phyloP scores from a whole-genome alignment of 352 stramenopile genomes.

The Pythium aquatile region DNA sequence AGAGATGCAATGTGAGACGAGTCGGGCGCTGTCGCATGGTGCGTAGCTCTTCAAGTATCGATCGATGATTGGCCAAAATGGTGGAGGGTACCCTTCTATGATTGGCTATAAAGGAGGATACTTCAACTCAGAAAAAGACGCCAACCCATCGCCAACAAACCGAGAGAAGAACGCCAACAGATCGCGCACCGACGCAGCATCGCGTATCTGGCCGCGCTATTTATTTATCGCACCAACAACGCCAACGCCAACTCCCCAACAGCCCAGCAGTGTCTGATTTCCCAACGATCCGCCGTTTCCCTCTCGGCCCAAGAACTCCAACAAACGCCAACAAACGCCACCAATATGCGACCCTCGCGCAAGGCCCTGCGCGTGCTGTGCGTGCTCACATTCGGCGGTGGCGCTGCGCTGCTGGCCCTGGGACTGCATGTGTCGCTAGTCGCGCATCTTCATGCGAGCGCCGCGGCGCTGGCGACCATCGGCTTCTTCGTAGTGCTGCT shows the following conservation, averaged over 20 bases:
- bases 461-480: constrained; percentile 42
- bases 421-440: constrained; percentile 51
- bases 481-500: constrained; percentile 52
- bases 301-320: neutral
- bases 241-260: constrained; percentile 11
- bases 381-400: constrained; percentile 50
- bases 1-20: neutral
- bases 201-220: constrained; percentile 3
- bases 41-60: neutral
- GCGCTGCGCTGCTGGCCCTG: constrained; percentile 48
- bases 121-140: constrained; percentile 5
- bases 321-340: neutral
- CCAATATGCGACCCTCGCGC: constrained; percentile 58
- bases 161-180: constrained; percentile 6
- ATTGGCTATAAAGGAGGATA: neutral
- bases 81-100: neutral
- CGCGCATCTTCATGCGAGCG: constrained; percentile 49
- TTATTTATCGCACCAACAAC: neutral
- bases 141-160: neutral
- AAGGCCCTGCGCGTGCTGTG: constrained; percentile 60
- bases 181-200: constrained; percentile 1
- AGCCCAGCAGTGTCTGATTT: neutral
- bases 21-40: neutral
- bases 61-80: neutral
- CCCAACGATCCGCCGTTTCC: neutral